Conservation (phyloP, 2,329 filamentous ascomycete species). For the Botrytis tulipae region DNA sequence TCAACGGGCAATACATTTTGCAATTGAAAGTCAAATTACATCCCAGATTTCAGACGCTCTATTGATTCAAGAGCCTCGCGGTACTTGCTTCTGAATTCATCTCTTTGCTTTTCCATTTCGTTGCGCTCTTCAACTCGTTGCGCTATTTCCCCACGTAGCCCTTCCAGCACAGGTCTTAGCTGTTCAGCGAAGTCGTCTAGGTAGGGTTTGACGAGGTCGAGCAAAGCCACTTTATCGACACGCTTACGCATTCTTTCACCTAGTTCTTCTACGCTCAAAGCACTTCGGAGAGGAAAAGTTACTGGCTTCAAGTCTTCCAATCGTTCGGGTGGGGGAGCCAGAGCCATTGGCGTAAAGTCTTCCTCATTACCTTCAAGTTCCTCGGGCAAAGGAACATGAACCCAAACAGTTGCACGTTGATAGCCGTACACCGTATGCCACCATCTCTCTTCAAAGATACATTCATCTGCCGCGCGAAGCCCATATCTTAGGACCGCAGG, state of each 20-base stretch:
- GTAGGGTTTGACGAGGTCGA: background rate
- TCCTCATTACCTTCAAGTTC: background rate
- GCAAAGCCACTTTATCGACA: background rate
- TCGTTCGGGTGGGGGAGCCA: background rate
- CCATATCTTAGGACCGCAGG: background rate
- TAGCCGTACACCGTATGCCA: accelerated
- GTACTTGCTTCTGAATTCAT: background rate
- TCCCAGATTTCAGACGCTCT: background rate
- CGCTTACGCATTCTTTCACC: background rate
- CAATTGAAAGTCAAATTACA: background rate
- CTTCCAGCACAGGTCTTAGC: background rate
- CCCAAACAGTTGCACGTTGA: accelerated
- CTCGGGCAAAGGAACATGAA: background rate
- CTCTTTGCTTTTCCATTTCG: background rate
- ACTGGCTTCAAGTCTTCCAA: background rate
- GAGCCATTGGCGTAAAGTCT: background rate
- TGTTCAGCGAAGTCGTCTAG: background rate
- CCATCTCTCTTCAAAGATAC: background rate
- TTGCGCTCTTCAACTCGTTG: background rate
- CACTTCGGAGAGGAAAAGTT: background rate
- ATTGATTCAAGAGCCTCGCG: background rate
- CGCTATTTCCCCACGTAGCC: background rate
- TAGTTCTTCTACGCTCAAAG: background rate
- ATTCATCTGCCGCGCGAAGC: accelerated
- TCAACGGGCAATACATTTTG: background rate